Base-by-base conservation (phyloP, 805 yeast species). In the Wickerhamomyces bisporus region DNA sequence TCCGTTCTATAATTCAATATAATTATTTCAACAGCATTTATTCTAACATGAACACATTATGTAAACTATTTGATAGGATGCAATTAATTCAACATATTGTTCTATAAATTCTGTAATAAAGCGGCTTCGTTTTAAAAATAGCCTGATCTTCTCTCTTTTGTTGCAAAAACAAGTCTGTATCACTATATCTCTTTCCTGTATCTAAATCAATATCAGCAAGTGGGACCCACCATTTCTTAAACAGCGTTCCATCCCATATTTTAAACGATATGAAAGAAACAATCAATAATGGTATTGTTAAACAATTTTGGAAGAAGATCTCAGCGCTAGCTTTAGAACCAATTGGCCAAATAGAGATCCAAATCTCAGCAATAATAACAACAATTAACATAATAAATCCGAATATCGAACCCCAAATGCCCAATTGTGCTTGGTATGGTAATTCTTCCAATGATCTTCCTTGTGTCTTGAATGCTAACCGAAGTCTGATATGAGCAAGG, bases 311-410 rank as follows among this genome's bases (percentile, higher is more conserved):
- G 55, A 71, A 66, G 54, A 70, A 69, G 13, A 44, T 45, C 17
- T 38, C 41, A 12, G 61, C 64, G 26, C 53, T 48, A 13, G 66
- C 56, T 9, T 41, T 29, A 13, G 44, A 44, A 1, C 49, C 71
- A 32, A 77, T 54, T 41, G 95, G 95, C 70, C 69, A 85, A 34
- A 84, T 64, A 4, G 93, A 88, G 44, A 81, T 70, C 86, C 89
- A 86, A 65, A 86, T 81, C 62, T 84, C 89, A 24, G 88, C 86
- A 42, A 76, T 65, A 42, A 87, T 67, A 44, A 86, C 77, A 38
- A 81, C 57, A 25, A 69, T 26, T 55, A 79, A 75, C 45, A 87
- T 62, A 13, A 64, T 36, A 11, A 73, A 55, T 38, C 94, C 94
- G 52, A 72, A 70, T 44, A 57, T 57, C 0, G 94, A 80, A 31